Conservation (phyloP, 2,329 filamentous ascomycete genomes). For the Botrytis medusae region DNA sequence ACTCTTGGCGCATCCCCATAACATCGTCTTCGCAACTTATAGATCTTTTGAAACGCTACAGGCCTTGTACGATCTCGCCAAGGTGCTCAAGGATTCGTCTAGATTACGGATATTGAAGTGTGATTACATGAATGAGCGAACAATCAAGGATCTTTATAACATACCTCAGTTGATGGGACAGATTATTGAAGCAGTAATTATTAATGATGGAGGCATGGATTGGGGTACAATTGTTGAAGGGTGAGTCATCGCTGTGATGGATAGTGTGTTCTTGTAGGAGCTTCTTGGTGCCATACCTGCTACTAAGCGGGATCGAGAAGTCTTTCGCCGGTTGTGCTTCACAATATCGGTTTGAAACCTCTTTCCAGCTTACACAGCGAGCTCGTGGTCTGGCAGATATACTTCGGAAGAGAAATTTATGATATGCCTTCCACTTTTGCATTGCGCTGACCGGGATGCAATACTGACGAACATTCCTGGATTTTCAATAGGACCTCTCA, state of each 20-base stretch:
- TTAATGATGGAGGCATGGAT: constrained; percentile 12
- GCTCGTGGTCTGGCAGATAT: neutral
- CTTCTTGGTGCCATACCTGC: neutral
- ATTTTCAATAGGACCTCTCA: constrained; percentile 47
- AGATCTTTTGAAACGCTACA: constrained; percentile 33
- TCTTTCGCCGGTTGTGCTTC: neutral
- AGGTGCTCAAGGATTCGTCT: neutral
- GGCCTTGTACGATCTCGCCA: neutral
- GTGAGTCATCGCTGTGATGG: neutral
- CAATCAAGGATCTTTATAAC: constrained; percentile 49
- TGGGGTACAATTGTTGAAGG: constrained; percentile 5
- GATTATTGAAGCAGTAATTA: neutral
- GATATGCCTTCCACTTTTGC: too few species aligned
- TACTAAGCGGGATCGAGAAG: neutral
- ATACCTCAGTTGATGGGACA: constrained; percentile 42
- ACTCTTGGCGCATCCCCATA: constrained; percentile 42
- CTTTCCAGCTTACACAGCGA: neutral
- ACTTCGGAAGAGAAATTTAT: too few species aligned
- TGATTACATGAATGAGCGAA: constrained; percentile 53
- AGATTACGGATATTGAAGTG: constrained; percentile 42
- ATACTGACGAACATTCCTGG: neutral
- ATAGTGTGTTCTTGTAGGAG: neutral
- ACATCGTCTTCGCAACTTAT: constrained; percentile 47
- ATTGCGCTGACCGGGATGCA: neutral
- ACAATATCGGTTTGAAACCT: neutral